phyloP scores from a whole-genome alignment of 1,284 basidiomycete genomes.

The Sanghuangporus sanghuang region DNA sequence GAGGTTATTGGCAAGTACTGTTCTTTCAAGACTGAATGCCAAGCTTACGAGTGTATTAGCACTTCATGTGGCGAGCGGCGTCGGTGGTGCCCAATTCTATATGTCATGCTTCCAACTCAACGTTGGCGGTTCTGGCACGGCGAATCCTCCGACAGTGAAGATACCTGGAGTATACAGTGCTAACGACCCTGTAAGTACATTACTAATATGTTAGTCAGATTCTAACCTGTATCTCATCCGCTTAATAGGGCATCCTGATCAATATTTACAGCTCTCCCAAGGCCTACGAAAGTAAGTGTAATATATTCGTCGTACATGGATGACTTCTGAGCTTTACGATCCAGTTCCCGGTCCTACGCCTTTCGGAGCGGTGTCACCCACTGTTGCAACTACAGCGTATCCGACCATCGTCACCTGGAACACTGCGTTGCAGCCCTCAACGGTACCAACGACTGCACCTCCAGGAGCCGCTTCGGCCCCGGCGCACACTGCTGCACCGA shows the following conservation, averaged over 20 bases:
- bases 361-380: constrained; percentile 30
- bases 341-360: constrained; percentile 42
- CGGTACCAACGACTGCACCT: constrained; percentile 29
- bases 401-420: constrained; percentile 36
- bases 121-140: constrained; percentile 36
- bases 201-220: constrained; percentile 22
- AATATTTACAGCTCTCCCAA: constrained; percentile 28
- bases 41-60: constrained; percentile 26
- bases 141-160: constrained; percentile 38
- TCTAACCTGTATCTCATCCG: neutral
- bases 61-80: constrained; percentile 39
- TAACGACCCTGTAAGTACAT: constrained; percentile 29
- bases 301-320: neutral
- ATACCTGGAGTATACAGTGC: constrained; percentile 43
- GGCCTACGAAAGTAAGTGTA: constrained; percentile 31
- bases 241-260: constrained; percentile 31
- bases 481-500: constrained; percentile 9
- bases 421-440: constrained; percentile 31
- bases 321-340: constrained; percentile 4
- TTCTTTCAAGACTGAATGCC: neutral
- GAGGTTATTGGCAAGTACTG: constrained; percentile 42
- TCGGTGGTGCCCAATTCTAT: constrained; percentile 48
- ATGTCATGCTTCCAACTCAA: constrained; percentile 47
- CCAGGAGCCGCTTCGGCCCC: constrained; percentile 22
- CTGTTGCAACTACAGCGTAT: constrained; percentile 30